A percentile compares a stretch with the other conserved stretches of the same genome.
Evolutionary conservation across 2,329 filamentous ascomycete genomes (phyloP).

Genomic region (Colletotrichum coccodes): DNA sequence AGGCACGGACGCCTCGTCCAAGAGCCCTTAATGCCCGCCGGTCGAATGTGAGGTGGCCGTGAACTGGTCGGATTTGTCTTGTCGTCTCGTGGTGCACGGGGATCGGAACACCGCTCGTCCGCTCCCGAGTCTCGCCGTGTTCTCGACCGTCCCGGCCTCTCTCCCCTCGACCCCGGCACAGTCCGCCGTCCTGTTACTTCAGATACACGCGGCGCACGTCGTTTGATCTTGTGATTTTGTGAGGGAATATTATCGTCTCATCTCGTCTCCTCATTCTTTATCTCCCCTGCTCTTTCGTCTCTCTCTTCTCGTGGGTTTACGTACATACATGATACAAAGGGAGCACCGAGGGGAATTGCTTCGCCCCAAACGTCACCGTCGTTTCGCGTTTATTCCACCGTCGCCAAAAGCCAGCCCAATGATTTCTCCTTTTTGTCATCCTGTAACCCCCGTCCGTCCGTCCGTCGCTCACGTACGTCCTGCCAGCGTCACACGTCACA

Average conservation of each 20-base stretch:
- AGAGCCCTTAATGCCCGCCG: no score
- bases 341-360: constrained; percentile 24
- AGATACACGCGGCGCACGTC: no score
- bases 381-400: constrained; percentile 2
- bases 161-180: neutral
- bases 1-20: no score
- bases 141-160: no score
- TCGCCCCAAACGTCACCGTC: constrained; percentile 24
- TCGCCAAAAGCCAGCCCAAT: constrained; percentile 11
- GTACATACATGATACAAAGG: constrained; percentile 33
- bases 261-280: neutral
- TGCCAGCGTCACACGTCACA: constrained; percentile 27
- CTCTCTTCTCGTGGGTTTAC: constrained; percentile 24
- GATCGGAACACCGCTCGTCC: neutral
- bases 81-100: neutral
- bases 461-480: neutral
- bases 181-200: neutral
- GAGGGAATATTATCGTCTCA: neutral
- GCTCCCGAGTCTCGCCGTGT: no score
- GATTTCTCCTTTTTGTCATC: constrained; percentile 9
- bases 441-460: neutral
- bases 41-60: no score
- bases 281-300: neutral
- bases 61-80: neutral
- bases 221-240: neutral